Percentiles rank a stretch among this genome's conserved stretches.
Conservation (phyloP, 2,329 filamentous ascomycete species). For the Penicillium sp. region DNA sequence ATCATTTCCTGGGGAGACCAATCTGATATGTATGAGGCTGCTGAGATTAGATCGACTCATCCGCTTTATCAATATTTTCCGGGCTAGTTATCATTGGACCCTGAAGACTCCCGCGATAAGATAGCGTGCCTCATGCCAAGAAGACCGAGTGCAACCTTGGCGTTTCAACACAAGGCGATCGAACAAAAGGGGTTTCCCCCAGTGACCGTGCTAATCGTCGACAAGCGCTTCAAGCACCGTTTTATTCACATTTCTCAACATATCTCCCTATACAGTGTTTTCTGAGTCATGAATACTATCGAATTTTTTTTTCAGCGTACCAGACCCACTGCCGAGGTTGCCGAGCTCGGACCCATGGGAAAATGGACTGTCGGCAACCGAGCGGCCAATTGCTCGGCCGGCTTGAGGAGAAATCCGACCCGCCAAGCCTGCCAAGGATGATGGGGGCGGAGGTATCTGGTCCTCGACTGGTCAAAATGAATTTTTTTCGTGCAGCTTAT, state of each 20-base stretch:
- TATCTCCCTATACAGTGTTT: background rate
- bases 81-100: conserved; percentile 17
- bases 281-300: conserved; percentile 2
- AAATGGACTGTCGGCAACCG: conserved; percentile 15
- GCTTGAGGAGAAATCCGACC: conserved; percentile 4
- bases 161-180: conserved; percentile 5
- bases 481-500: conserved; percentile 26
- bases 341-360: conserved; percentile 18
- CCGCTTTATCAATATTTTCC: conserved; percentile 13
- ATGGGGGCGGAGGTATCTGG: conserved; percentile 13
- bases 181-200: background rate
- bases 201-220: background rate
- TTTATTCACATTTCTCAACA: too few relatives aligned
- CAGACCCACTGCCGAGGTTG: conserved; percentile 11
- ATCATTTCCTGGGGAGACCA: background rate
- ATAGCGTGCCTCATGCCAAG: conserved; percentile 9
- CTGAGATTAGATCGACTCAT: background rate
- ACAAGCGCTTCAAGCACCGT: background rate
- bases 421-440: conserved; percentile 21
- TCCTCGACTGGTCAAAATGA: conserved; percentile 12
- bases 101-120: conserved; percentile 14
- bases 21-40: background rate
- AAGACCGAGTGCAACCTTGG: conserved; percentile 17
- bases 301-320: conserved; percentile 2
- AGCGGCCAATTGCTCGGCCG: conserved; percentile 17